These are phyloP conservation scores for Pichia manshurica DNA, from an alignment of 805 yeast genomes.

Conservation along the genomic window DNA sequence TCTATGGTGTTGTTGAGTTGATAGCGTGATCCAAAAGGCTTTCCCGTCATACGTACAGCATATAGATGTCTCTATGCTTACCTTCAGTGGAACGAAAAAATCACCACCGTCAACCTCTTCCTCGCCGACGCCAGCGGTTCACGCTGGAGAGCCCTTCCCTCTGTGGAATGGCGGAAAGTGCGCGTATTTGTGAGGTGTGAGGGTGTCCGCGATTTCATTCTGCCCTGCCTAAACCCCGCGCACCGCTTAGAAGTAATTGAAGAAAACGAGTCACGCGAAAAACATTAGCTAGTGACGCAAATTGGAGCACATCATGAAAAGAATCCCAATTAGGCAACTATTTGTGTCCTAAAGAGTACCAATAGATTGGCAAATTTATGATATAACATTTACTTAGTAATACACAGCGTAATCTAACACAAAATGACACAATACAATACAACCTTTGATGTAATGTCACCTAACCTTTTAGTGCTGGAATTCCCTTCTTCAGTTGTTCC, in stretches of 20 bases:
- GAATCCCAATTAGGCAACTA: conserved; percentile 4
- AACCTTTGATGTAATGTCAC: too few species aligned
- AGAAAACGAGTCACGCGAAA: conserved; percentile 1
- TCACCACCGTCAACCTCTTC: conserved; percentile 1
- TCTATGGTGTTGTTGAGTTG: conserved; percentile 7
- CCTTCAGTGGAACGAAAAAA: neutral
- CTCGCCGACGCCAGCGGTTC: conserved; percentile 1
- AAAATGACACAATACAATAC: too few species aligned
- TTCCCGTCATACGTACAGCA: too few species aligned
- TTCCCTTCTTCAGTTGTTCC: too few species aligned
- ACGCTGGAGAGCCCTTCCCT: too few species aligned
- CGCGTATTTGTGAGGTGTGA: conserved; percentile 1
- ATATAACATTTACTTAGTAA: too few species aligned
- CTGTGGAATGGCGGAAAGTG: neutral
- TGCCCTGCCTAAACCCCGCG: neutral
- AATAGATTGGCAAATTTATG: too few species aligned
- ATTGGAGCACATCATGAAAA: neutral
- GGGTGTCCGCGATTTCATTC: neutral
- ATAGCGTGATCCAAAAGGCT: neutral
- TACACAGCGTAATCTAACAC: too few species aligned
- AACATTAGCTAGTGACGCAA: neutral
- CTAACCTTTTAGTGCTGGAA: too few species aligned
- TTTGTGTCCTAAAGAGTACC: too few species aligned
- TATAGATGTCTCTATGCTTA: neutral
- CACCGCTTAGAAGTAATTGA: neutral